phyloP scores from a whole-genome alignment of 495 filamentous ascomycete species.

The Penicillium psychrofluorescens region DNA sequence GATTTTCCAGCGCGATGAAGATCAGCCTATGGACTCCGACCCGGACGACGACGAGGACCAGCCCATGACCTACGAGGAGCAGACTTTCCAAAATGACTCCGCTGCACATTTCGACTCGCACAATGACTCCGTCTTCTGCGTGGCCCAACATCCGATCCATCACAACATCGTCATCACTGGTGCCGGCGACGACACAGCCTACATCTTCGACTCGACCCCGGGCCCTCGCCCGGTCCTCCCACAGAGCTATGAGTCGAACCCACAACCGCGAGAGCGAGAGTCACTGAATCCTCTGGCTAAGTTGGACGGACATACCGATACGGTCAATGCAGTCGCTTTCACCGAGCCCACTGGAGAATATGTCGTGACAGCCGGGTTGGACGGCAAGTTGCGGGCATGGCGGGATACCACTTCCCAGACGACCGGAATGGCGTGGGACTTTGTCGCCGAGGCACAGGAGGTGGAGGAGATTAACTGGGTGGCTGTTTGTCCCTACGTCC shows the following conservation, averaged over 20 bases:
- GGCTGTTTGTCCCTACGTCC: slow-evolving; percentile 59
- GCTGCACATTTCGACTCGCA: slow-evolving; percentile 85
- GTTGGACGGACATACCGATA: slow-evolving; percentile 83
- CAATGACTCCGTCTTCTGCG: slow-evolving; percentile 83
- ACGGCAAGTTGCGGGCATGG: slow-evolving; percentile 62
- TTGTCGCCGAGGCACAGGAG: slow-evolving; percentile 68
- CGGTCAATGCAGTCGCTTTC: slow-evolving; percentile 77
- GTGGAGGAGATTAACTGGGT: slow-evolving; percentile 96
- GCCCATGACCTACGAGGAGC: slow-evolving; percentile 53
- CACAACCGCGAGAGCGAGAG: slow-evolving; percentile 49
- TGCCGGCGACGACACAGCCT: slow-evolving; percentile 75
- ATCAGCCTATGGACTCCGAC: slow-evolving; percentile 67
- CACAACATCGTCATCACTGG: slow-evolving; percentile 79
- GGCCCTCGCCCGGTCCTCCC: slow-evolving; percentile 60
- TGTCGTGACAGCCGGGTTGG: slow-evolving; percentile 77
- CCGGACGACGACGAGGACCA: slow-evolving; percentile 38
- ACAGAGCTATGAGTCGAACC: slow-evolving; percentile 62
- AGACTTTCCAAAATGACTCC: slow-evolving; percentile 82
- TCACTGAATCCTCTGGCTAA: slow-evolving; percentile 56
- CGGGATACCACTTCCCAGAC: slow-evolving; percentile 32
- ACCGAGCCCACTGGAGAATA: slow-evolving; percentile 78
- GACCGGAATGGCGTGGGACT: slow-evolving; percentile 47
- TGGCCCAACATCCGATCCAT: slow-evolving; percentile 81
- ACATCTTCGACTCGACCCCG: slow-evolving; percentile 69
- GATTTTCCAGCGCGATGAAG: slow-evolving; percentile 57